Evolutionary conservation across 805 yeast genomes (phyloP), one percentile per base, ranked within the genome.

Genomic region (Yarrowia deformans): DNA sequence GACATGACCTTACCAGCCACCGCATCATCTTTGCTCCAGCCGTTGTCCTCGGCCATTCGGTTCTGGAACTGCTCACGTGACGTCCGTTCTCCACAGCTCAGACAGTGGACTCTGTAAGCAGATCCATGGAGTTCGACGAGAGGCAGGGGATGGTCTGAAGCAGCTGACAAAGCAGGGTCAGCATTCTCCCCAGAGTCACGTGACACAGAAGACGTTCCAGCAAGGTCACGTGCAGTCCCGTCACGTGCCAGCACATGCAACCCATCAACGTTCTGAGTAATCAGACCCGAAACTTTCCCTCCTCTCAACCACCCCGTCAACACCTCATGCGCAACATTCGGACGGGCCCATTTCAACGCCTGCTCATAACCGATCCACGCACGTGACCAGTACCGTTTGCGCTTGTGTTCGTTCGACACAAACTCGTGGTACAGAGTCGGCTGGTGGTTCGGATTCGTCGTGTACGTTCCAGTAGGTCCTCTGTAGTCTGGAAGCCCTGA

Each of bases 401-500:
- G 68, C 19, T 23, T 19, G 48, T 49, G 32, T 14, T 37, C 48
- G 16, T 48, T 19, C 1, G 19, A 16, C 48, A 63, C 68, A 49
- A 63, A 63, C 48, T 63, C 68, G 48, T 63, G 55, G 46, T 37
- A 63, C 45, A 63, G 55, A 5, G 68, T 63, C 37, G 68, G 68
- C 16, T 37, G n/a, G 56, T 63, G 68, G 48, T 63, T 40, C 3
- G 68, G 68, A n/a, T 63, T 63, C 39, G 56, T 48, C 1, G 68
- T 63, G 13, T 63, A 63, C 0, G 68, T 63, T 10, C 68, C 68
- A 5, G 18, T 46, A 13, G 68, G 68, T 10, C 68, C 68, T 39
- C 68, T 63, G 12, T 63, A 94, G 77, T 94, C 99, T 0, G 98
- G 99, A 56, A 93, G 94, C 0, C 98, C 99, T 58, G 97, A 93